phyloP scores from a whole-genome alignment of 495 filamentous ascomycete genomes.

The Glonium stellatum region DNA sequence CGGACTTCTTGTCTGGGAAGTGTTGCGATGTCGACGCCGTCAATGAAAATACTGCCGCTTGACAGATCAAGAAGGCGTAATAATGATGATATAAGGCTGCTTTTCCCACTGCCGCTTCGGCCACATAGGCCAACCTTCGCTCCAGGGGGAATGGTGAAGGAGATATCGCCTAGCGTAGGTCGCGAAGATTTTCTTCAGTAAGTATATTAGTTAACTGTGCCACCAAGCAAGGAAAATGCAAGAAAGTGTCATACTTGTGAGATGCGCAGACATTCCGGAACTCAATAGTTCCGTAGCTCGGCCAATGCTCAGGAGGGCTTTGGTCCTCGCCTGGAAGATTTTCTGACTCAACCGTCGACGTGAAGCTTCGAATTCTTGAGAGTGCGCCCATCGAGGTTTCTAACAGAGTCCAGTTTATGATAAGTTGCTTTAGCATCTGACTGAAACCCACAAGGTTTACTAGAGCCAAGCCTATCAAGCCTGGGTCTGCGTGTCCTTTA shows the following conservation, averaged over 20 bases:
- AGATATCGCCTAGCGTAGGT: conserved; percentile 42
- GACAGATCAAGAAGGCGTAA: conserved; percentile 47
- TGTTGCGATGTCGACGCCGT: conserved; percentile 45
- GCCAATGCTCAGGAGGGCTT: conserved; percentile 42
- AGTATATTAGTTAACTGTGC: neutral
- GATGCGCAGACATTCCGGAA: conserved; percentile 29
- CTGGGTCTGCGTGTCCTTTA: conserved; percentile 16
- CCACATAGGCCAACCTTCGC: conserved; percentile 49
- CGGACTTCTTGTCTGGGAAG: conserved; percentile 44
- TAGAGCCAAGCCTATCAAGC: conserved; percentile 37
- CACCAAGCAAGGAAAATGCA: too few species aligned
- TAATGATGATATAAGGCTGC: conserved; percentile 44
- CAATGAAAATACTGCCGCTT: conserved; percentile 41
- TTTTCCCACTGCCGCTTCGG: conserved; percentile 40
- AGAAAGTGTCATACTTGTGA: neutral
- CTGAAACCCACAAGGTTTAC: conserved; percentile 39
- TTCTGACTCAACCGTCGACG: conserved; percentile 34
- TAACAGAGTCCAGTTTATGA: conserved; percentile 41
- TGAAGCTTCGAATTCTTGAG: conserved; percentile 40
- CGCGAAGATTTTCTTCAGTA: neutral
- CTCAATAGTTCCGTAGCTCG: conserved; percentile 45
- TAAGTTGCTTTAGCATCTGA: conserved; percentile 31
- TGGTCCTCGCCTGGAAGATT: conserved; percentile 19
- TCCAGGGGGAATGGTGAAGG: conserved; percentile 43
- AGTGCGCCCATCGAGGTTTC: conserved; percentile 50